phyloP scores from a whole-genome alignment of 1,284 basidiomycete genomes.

The Malassezia furfur region DNA sequence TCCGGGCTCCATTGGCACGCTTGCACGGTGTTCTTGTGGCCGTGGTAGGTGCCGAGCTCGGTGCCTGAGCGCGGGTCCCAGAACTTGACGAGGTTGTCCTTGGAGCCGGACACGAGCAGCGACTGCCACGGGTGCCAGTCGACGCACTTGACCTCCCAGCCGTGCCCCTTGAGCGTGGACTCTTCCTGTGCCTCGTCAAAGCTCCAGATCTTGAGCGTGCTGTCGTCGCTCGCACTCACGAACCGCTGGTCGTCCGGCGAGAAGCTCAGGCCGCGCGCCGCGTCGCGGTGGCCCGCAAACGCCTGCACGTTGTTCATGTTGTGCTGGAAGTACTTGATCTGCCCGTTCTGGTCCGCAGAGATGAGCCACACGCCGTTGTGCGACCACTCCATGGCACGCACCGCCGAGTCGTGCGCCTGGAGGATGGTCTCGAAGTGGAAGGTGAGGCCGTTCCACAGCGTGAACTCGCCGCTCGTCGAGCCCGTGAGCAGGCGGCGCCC shows the following conservation, averaged over 20 bases:
- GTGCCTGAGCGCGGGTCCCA: constrained; percentile 68
- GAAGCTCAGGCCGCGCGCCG: constrained; percentile 80
- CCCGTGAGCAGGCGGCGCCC: constrained; percentile 83
- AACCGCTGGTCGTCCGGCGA: constrained; percentile 83
- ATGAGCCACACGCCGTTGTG: constrained; percentile 83
- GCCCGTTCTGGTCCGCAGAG: constrained; percentile 81
- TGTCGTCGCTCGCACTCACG: constrained; percentile 88
- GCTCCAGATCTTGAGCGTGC: constrained; percentile 84
- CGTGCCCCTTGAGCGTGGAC: constrained; percentile 77
- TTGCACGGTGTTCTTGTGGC: constrained; percentile 95
- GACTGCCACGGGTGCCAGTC: constrained; percentile 98
- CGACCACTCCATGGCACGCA: constrained; percentile 79
- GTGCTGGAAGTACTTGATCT: constrained; percentile 96
- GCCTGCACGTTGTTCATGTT: constrained; percentile 97
- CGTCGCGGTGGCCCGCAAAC: constrained; percentile 65
- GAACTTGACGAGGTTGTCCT: constrained; percentile 97
- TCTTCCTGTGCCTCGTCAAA: constrained; percentile 86
- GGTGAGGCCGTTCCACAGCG: constrained; percentile 94
- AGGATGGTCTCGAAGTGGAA: constrained; percentile 99
- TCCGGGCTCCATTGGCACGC: constrained; percentile 75
- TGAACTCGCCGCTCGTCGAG: constrained; percentile 93
- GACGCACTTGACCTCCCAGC: constrained; percentile 96
- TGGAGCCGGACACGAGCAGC: constrained; percentile 76
- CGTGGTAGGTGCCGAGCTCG: constrained; percentile 54
- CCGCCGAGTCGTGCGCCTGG: constrained; percentile 89